Evolutionary conservation across 139 green algal genomes (phyloP).

Genomic region (Ostreobium quekettii): DNA sequence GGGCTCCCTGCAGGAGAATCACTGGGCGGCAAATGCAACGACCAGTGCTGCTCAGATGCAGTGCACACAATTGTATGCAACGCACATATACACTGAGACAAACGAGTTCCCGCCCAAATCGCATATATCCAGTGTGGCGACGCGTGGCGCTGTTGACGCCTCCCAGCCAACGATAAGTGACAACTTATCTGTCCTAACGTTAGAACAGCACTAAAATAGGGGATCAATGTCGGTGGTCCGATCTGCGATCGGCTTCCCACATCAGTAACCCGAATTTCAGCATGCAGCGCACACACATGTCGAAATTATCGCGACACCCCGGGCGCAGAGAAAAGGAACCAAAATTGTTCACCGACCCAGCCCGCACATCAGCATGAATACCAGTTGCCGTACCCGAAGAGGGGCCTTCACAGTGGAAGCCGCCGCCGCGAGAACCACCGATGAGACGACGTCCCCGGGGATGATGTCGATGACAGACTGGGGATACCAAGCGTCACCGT

Average conservation of each 20-base stretch:
- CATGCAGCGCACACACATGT: not conserved
- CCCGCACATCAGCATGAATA: too few species aligned
- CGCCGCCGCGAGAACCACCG: conserved; percentile 33
- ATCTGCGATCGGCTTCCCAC: not conserved
- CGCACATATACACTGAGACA: not conserved
- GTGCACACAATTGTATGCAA: not conserved
- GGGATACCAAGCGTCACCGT: conserved; percentile 24
- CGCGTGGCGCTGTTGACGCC: too few species aligned
- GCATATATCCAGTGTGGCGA: too few species aligned
- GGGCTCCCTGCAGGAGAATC: not conserved
- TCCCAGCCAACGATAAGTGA: too few species aligned
- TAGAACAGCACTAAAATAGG: too few species aligned
- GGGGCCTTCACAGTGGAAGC: conserved; percentile 20
- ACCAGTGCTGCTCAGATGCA: not conserved
- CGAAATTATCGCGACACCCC: not conserved
- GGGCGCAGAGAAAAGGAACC: too few species aligned
- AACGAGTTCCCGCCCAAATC: not conserved
- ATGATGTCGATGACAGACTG: conserved; percentile 39
- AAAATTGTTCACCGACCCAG: too few species aligned
- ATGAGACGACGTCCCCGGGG: conserved; percentile 42
- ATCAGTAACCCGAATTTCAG: not conserved
- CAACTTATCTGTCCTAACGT: too few species aligned
- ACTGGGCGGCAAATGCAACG: not conserved
- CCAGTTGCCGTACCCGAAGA: too few species aligned
- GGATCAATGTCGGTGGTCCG: not conserved